Conservation (phyloP, 139 green algal genomes). For the Auxenochlorella pyrenoidosa region DNA sequence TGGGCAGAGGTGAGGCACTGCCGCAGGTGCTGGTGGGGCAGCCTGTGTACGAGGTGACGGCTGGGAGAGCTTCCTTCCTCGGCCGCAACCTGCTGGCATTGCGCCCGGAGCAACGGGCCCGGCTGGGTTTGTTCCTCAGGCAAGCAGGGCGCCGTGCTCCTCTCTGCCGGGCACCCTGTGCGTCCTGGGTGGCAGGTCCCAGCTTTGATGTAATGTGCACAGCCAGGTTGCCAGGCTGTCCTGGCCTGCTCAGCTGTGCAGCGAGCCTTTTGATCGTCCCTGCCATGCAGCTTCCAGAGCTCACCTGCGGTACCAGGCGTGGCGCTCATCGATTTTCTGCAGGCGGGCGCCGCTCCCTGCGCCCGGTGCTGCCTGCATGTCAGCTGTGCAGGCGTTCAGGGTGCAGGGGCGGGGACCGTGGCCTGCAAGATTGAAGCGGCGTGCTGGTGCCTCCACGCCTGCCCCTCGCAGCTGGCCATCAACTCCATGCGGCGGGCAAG, state of each 20-base stretch:
- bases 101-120: not conserved
- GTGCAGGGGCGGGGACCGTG: too few species aligned
- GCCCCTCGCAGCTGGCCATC: not conserved
- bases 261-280: too few species aligned
- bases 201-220: not conserved
- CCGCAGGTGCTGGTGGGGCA: slow-evolving; percentile 4
- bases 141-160: not conserved
- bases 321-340: not conserved
- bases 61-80: not conserved
- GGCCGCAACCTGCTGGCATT: not conserved
- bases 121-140: not conserved
- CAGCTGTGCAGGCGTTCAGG: too few species aligned
- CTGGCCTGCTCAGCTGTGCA: not conserved
- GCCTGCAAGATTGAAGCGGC: too few species aligned
- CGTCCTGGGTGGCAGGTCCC: too few species aligned
- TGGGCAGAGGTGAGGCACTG: not conserved
- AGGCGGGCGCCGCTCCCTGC: not conserved
- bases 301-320: not conserved
- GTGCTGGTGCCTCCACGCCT: too few species aligned
- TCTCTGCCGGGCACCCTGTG: not conserved
- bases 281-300: not conserved
- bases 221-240: not conserved
- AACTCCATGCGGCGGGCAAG: not conserved
- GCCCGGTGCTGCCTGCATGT: too few species aligned
- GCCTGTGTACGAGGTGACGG: not conserved